Evolutionary conservation across 352 stramenopile species (phyloP).

Genomic region (Globisporangium yorkense): DNA sequence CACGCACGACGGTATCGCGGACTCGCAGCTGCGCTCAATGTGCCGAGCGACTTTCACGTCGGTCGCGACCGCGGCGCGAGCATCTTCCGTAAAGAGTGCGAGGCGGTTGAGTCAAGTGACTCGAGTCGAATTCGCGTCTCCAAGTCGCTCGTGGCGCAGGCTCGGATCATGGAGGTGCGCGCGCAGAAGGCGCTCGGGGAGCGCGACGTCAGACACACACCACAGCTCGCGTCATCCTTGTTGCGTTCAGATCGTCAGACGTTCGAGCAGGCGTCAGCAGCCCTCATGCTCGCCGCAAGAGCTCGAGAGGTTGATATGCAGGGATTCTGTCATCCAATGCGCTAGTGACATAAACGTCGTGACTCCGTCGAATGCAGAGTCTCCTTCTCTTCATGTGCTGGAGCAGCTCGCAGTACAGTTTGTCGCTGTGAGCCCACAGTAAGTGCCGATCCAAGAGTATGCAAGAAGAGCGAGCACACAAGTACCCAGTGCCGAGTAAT

Average conservation of each 20-base stretch:
- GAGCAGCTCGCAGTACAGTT: too few relatives aligned
- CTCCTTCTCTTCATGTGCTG: too few relatives aligned
- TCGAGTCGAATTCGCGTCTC: constrained; percentile 37
- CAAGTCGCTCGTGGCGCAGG: constrained; percentile 28
- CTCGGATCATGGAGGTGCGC: constrained; percentile 34
- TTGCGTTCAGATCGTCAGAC: constrained; percentile 25
- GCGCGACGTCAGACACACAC: constrained; percentile 8
- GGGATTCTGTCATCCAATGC: background rate
- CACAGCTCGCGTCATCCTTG: constrained; percentile 23
- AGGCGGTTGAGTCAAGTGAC: constrained; percentile 21
- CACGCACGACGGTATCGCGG: constrained; percentile 38
- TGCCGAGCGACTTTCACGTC: constrained; percentile 23
- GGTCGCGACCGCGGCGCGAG: constrained; percentile 31
- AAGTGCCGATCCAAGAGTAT: too few relatives aligned
- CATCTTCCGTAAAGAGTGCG: constrained; percentile 49
- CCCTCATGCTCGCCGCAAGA: constrained; percentile 1
- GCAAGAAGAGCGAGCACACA: too few relatives aligned
- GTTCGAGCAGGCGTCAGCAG: constrained; percentile 14
- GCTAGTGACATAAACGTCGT: background rate
- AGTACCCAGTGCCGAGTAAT: too few relatives aligned
- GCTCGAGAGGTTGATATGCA: background rate
- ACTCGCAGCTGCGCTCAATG: constrained; percentile 30
- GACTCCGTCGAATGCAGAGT: too few relatives aligned
- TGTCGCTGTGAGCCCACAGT: too few relatives aligned
- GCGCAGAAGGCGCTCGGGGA: constrained; percentile 37